Percentiles rank a stretch among this genome's conserved stretches.
Conservation (phyloP, 176 grass and related monocot species). For the Calamus simplicifolius region DNA sequence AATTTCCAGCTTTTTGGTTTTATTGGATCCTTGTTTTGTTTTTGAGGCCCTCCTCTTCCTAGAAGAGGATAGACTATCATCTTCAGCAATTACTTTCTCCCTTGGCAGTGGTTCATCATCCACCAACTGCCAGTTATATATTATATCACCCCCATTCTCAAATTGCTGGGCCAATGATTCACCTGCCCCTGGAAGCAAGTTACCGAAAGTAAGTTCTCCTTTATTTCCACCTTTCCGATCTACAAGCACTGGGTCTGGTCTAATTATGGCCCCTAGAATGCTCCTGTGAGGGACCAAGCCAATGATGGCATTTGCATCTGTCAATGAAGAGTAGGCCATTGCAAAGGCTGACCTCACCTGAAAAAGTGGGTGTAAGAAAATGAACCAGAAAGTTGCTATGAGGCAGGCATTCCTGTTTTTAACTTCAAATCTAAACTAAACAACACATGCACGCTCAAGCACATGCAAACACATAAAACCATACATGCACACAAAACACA, state of each 20-base stretch:
- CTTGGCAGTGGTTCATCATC: slow-evolving; percentile 90
- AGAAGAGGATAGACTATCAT: slow-evolving; percentile 26
- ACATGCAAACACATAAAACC: too few species aligned
- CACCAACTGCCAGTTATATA: slow-evolving; percentile 83
- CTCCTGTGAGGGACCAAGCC: slow-evolving; percentile 61
- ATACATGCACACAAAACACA: too few species aligned
- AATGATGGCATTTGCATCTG: slow-evolving; percentile 54
- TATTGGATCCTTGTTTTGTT: slow-evolving; percentile 36
- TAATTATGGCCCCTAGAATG: slow-evolving; percentile 81
- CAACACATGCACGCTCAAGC: too few species aligned
- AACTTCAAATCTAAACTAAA: too few species aligned
- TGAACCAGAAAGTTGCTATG: too few species aligned
- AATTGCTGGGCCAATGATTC: slow-evolving; percentile 40
- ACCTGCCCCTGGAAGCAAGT: slow-evolving; percentile 47
- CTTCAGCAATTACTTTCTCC: slow-evolving; percentile 32
- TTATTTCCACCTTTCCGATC: slow-evolving; percentile 75
- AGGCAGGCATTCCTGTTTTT: too few species aligned
- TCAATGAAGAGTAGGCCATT: slow-evolving; percentile 68
- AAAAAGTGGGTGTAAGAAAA: neutral
- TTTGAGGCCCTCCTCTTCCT: slow-evolving; percentile 48
- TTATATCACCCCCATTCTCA: slow-evolving; percentile 34
- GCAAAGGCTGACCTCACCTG: slow-evolving; percentile 97
- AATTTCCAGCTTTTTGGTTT: slow-evolving; percentile 24
- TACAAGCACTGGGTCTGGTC: slow-evolving; percentile 68
- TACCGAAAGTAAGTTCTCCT: slow-evolving; percentile 21